phyloP scores from a whole-genome alignment of 2,329 filamentous ascomycete genomes.

The Knoxdaviesia capensis region DNA sequence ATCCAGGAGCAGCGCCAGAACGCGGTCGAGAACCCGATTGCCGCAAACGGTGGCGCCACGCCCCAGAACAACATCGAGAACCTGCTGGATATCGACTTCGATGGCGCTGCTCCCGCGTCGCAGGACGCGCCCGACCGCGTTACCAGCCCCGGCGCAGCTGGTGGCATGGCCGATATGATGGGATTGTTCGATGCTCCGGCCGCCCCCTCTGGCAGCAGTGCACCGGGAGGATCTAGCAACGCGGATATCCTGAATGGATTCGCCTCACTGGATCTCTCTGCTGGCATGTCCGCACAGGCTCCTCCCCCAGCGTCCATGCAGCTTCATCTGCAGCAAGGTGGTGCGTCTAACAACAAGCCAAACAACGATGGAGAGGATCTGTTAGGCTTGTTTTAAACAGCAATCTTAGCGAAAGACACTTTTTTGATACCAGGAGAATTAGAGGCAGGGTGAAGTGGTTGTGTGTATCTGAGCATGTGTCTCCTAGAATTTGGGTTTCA shows the following conservation, averaged over 20 bases:
- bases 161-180: conserved; percentile 42
- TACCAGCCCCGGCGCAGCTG: conserved; percentile 36
- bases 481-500: too few relatives aligned
- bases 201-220: conserved; percentile 20
- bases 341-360: not conserved
- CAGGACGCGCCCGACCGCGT: conserved; percentile 56
- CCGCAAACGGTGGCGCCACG: conserved; percentile 30
- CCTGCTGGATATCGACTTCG: conserved; percentile 87
- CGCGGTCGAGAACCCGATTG: conserved; percentile 79
- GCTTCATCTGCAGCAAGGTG: conserved; percentile 17
- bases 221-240: conserved; percentile 33
- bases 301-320: conserved; percentile 45
- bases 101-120: conserved; percentile 80
- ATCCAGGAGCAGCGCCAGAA: conserved; percentile 94
- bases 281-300: conserved; percentile 24
- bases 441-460: too few relatives aligned
- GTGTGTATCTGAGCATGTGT: too few relatives aligned
- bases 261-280: conserved; percentile 56
- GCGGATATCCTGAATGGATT: conserved; percentile 86
- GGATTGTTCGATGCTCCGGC: conserved; percentile 50
- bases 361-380: conserved; percentile 45
- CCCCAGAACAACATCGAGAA: conserved; percentile 76
- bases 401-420: not conserved
- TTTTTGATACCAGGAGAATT: too few relatives aligned
- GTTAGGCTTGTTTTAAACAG: conserved; percentile 18